phyloP scores from a whole-genome alignment of 129 eudicot genomes.

The Calendula officinalis region DNA sequence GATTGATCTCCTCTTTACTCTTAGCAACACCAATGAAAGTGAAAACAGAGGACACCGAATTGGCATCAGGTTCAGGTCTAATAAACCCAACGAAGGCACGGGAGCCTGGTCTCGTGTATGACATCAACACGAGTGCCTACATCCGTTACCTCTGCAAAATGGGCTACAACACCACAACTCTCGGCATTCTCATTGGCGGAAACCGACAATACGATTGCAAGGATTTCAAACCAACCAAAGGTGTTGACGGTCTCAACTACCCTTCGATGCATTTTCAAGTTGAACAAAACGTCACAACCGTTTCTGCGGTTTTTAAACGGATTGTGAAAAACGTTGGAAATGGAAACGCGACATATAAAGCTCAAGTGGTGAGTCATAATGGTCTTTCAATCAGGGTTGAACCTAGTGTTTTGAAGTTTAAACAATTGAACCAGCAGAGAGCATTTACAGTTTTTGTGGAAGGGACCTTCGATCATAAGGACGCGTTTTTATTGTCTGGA shows the following conservation, averaged over 20 bases:
- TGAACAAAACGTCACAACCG: slow-evolving; percentile 10
- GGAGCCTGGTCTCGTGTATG: slow-evolving; percentile 76
- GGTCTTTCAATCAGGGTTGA: slow-evolving; percentile 50
- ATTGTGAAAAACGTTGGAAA: slow-evolving; percentile 59
- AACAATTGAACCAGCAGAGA: slow-evolving; percentile 32
- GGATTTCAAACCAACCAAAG: slow-evolving; percentile 35
- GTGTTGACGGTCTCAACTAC: slow-evolving; percentile 84
- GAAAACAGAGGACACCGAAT: slow-evolving; percentile 42
- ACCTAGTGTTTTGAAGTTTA: slow-evolving; percentile 44
- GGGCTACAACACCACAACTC: slow-evolving; percentile 59
- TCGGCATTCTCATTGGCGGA: slow-evolving; percentile 48
- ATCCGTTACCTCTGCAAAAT: slow-evolving; percentile 62
- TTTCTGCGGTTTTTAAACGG: slow-evolving; percentile 57
- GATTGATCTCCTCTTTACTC: slow-evolving; percentile 1
- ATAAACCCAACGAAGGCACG: slow-evolving; percentile 61
- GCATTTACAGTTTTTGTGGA: slow-evolving; percentile 46
- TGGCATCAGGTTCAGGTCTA: slow-evolving; percentile 73
- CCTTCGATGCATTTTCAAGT: slow-evolving; percentile 73
- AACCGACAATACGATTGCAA: slow-evolving; percentile 47
- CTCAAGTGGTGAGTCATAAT: slow-evolving; percentile 32
- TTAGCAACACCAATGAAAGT: slow-evolving; percentile 62
- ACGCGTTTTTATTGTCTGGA: slow-evolving; percentile 33
- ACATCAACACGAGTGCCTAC: slow-evolving; percentile 47
- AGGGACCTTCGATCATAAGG: slow-evolving; percentile 40
- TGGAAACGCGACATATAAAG: slow-evolving; percentile 34